Conservation (phyloP, 2,329 filamentous ascomycete genomes). For the Exophiala alcalophila region DNA sequence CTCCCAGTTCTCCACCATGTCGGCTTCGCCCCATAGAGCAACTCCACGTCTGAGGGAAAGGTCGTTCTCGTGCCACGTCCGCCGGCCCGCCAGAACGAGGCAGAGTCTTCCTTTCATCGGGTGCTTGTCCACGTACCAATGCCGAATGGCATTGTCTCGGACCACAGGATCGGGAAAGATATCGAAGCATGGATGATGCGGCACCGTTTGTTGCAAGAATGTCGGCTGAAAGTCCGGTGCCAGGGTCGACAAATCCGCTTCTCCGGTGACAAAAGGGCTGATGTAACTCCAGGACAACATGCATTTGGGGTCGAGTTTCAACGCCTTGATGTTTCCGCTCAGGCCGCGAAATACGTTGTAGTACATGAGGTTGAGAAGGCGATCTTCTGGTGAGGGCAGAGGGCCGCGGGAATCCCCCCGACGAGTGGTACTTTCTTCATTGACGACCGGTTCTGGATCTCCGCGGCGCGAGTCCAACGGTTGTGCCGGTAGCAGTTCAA, state of each 20-base stretch:
- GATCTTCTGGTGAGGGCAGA: constrained; percentile 32
- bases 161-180: constrained; percentile 38
- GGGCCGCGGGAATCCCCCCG: too few species aligned
- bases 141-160: constrained; percentile 37
- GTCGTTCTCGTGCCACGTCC: constrained; percentile 20
- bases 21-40: constrained; percentile 41
- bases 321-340: constrained; percentile 30
- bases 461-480: not conserved
- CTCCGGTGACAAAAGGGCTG: constrained; percentile 16
- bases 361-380: constrained; percentile 35
- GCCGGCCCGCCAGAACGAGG: constrained; percentile 14
- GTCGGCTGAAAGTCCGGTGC: constrained; percentile 39
- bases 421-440: constrained; percentile 14
- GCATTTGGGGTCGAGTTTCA: constrained; percentile 26
- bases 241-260: constrained; percentile 19
- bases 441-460: constrained; percentile 9
- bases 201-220: constrained; percentile 35
- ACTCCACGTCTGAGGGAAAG: constrained; percentile 9
- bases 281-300: constrained; percentile 10
- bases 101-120: constrained; percentile 13
- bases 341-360: constrained; percentile 39
- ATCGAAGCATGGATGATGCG: constrained; percentile 44
- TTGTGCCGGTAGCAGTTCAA: too few species aligned
- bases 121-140: constrained; percentile 6
- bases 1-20: constrained; percentile 39